phyloP scores from a whole-genome alignment of 75 land plant species.

The Isoetes taiwanensis region DNA sequence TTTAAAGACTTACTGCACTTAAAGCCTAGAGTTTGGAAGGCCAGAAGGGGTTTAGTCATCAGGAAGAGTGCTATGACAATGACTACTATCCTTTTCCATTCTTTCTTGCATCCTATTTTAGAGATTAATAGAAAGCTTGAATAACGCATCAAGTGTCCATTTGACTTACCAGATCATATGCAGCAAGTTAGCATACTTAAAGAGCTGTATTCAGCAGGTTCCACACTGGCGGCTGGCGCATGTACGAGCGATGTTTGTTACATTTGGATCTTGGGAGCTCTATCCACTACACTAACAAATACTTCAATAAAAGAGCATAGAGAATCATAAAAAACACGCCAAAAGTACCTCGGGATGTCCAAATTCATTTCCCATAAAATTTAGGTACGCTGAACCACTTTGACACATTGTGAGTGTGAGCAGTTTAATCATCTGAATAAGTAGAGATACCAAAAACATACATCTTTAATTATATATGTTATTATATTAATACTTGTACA shows the following conservation, averaged over 20 bases:
- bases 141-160: not conserved
- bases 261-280: slow-evolving; percentile 82
- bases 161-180: slow-evolving; percentile 60
- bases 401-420: slow-evolving; percentile 59
- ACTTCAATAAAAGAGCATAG: not conserved
- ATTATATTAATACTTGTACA: too few relatives aligned
- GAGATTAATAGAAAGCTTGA: not conserved
- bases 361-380: slow-evolving; percentile 99
- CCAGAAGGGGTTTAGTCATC: too few relatives aligned
- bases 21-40: too few relatives aligned
- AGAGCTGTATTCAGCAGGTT: slow-evolving; percentile 31
- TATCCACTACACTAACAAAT: slow-evolving; percentile 37
- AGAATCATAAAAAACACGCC: not conserved
- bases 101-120: not conserved
- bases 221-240: slow-evolving; percentile 76
- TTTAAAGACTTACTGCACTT: too few relatives aligned
- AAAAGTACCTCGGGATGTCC: slow-evolving; percentile 71
- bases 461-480: not conserved
- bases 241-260: slow-evolving; percentile 56
- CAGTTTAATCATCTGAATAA: slow-evolving; percentile 66
- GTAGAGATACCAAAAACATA: not conserved
- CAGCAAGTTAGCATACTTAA: slow-evolving; percentile 37
- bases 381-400: slow-evolving; percentile 76
- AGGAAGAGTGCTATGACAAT: not conserved
- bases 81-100: not conserved